phyloP scores from a whole-genome alignment of 1,139 yeast species.

The Taphrina flavorubra region DNA sequence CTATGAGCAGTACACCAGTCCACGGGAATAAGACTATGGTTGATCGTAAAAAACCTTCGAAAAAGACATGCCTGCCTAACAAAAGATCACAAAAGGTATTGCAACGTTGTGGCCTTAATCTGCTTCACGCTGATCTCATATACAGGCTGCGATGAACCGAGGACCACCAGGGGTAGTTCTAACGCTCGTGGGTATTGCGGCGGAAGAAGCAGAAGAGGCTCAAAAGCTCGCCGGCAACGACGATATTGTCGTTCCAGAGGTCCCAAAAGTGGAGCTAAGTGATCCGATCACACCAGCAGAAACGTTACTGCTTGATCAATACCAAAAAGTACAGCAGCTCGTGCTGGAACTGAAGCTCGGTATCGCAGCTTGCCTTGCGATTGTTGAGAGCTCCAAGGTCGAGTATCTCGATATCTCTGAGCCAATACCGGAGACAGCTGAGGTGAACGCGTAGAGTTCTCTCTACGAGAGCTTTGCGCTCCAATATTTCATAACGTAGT shows the following conservation, averaged over 20 bases:
- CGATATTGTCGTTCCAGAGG: background rate
- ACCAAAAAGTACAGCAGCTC: slow-evolving; percentile 13
- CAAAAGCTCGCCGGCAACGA: background rate
- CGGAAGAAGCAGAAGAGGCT: background rate
- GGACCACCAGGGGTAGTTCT: background rate
- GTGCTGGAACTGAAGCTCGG: slow-evolving; percentile 14
- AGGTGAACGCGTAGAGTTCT: background rate
- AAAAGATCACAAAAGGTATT: background rate
- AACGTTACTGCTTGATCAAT: background rate
- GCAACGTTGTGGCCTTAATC: no score
- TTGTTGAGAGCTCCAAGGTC: background rate
- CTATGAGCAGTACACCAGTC: background rate
- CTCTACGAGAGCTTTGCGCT: no score
- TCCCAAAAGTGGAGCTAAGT: background rate
- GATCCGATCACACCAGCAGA: slow-evolving; percentile 10
- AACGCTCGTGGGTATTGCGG: background rate
- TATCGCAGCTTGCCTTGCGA: slow-evolving; percentile 4
- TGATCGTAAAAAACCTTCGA: background rate
- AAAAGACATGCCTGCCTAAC: background rate
- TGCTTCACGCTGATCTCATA: no score
- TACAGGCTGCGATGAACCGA: background rate
- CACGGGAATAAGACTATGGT: background rate
- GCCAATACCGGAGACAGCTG: background rate
- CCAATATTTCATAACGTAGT: no score
- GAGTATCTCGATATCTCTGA: background rate